phyloP scores from a whole-genome alignment of 23 red algal genomes.

The Cyanidiococcus yangmingshanensis region DNA sequence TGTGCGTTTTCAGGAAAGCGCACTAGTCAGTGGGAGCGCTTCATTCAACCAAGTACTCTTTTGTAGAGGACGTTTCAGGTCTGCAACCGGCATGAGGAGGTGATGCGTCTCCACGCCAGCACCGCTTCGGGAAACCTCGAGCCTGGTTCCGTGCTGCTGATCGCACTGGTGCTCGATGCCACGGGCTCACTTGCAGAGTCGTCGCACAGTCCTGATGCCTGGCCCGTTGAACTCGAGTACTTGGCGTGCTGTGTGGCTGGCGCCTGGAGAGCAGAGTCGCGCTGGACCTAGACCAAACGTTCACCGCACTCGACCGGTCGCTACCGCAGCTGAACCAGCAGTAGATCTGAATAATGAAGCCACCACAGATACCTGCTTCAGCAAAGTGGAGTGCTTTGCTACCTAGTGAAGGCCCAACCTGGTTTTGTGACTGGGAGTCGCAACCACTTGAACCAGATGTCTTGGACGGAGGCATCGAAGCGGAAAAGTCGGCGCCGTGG shows the following conservation, averaged over 20 bases:
- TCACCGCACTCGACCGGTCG: neutral
- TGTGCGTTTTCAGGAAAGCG: too few species aligned
- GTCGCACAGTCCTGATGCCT: too few species aligned
- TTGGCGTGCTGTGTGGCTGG: constrained; percentile 9
- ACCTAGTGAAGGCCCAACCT: too few species aligned
- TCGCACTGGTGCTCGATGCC: neutral
- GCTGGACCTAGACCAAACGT: neutral
- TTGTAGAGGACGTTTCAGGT: too few species aligned
- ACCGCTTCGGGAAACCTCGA: neutral
- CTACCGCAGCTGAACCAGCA: neutral
- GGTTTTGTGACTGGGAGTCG: neutral
- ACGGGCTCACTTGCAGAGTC: too few species aligned
- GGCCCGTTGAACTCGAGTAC: neutral
- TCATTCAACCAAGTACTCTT: too few species aligned
- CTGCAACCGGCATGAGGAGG: too few species aligned
- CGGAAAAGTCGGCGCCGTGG: neutral
- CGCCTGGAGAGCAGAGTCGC: neutral
- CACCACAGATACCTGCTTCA: too few species aligned
- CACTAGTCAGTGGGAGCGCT: too few species aligned
- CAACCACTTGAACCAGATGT: neutral
- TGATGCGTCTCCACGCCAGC: neutral
- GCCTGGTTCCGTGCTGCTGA: neutral
- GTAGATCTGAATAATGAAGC: too few species aligned
- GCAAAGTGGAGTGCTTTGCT: too few species aligned
- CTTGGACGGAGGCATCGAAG: neutral